Conservation (phyloP, 257 asterid species). For the Prunella vulgaris region DNA sequence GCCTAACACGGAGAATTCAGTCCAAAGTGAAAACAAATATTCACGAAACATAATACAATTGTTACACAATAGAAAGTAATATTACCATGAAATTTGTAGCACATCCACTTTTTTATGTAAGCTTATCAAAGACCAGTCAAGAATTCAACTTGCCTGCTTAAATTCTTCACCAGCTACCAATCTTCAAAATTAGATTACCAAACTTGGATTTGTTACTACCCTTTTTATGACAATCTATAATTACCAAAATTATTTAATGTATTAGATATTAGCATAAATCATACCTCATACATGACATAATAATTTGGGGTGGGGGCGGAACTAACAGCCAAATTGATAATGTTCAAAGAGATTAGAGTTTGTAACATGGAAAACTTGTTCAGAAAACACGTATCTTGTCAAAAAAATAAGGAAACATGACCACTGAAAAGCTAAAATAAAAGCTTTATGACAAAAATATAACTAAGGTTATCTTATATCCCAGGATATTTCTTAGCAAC, state of each 20-base stretch:
- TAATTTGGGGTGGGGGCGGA: not conserved
- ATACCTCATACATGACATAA: not conserved
- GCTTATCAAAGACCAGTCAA: not conserved
- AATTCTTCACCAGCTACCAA: not conserved
- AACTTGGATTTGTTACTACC: not conserved
- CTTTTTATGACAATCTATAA: not conserved
- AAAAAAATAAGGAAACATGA: not conserved
- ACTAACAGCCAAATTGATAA: not conserved
- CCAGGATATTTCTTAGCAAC: constrained; percentile 22
- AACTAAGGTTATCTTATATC: constrained; percentile 23
- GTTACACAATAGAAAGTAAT: too few relatives aligned
- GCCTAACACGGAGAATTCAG: too few relatives aligned
- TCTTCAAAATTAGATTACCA: not conserved
- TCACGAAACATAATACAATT: too few relatives aligned
- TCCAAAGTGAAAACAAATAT: too few relatives aligned
- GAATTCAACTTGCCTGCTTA: not conserved
- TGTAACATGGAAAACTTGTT: not conserved
- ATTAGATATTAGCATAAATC: too few relatives aligned
- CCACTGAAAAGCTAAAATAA: not conserved
- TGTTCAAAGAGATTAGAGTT: not conserved
- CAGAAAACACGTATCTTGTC: not conserved
- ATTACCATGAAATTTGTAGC: not conserved
- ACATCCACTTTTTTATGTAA: not conserved
- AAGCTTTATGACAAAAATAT: not conserved
- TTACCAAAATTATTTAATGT: not conserved